Conservation (phyloP, 192 early-diverging fungal species). For the Podila horticola region DNA sequence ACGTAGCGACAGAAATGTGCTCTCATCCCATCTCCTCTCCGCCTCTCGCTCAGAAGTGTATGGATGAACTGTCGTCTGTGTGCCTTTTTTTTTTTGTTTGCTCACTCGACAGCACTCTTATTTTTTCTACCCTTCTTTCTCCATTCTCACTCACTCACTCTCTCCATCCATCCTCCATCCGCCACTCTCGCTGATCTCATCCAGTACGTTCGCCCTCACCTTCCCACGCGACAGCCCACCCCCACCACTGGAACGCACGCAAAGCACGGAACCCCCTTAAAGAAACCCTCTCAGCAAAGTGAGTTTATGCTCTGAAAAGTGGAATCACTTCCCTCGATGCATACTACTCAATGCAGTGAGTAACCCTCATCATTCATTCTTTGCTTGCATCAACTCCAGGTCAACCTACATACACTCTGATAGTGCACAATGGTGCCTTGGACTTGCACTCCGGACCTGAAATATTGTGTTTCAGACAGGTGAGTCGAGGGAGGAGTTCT, state of each 20-base stretch:
- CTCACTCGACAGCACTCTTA: background rate
- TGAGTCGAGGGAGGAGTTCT: background rate
- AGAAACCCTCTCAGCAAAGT: no score
- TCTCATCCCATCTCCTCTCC: no score
- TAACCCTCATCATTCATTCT: no score
- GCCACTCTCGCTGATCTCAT: background rate
- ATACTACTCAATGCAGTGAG: no score
- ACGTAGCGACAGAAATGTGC: no score
- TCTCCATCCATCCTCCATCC: background rate
- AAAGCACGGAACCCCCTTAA: background rate
- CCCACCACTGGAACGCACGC: no score
- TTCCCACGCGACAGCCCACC: background rate
- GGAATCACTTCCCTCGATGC: no score
- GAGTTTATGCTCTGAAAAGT: no score
- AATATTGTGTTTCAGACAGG: background rate
- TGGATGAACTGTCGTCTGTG: no score
- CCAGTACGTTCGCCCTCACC: background rate
- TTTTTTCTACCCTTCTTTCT: background rate
- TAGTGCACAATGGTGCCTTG: constrained; percentile 1
- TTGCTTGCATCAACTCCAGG: no score
- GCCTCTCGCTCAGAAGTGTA: no score
- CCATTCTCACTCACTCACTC: background rate
- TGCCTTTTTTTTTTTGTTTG: background rate
- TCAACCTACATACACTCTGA: no score
- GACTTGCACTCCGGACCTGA: background rate